Evolutionary conservation across 129 eudicot genomes (phyloP).

Genomic region (Chrysanthemum seticuspe): DNA sequence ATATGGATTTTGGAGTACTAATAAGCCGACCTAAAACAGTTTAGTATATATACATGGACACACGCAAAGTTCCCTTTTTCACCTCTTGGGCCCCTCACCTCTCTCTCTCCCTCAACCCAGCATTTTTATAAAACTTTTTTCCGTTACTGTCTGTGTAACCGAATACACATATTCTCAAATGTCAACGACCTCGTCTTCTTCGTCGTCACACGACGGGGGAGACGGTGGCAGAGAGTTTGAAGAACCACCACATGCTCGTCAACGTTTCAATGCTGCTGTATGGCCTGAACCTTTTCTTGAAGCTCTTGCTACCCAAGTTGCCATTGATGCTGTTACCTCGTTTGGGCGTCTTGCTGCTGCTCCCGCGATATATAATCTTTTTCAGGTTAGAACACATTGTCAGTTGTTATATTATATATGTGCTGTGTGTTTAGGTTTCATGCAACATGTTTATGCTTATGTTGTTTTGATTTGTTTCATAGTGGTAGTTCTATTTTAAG

Average conservation of each 20-base stretch:
- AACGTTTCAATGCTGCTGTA: constrained; percentile 45
- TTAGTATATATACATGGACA: background rate
- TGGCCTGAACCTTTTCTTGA: constrained; percentile 96
- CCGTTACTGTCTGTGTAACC: constrained; percentile 34
- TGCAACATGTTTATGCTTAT: constrained; percentile 10
- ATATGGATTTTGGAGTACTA: too few species aligned
- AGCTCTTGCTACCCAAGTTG: constrained; percentile 69
- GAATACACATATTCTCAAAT: constrained; percentile 26
- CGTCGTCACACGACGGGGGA: constrained; percentile 39
- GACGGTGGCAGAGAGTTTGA: constrained; percentile 31
- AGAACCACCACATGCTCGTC: constrained; percentile 52
- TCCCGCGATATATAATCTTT: constrained; percentile 58
- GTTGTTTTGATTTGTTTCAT: too few species aligned
- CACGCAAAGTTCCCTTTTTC: background rate
- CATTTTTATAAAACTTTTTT: constrained; percentile 10
- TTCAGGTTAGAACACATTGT: constrained; percentile 49
- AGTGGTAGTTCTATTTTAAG: too few species aligned
- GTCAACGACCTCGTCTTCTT: constrained; percentile 55
- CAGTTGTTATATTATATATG: background rate
- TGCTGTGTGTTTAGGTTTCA: constrained; percentile 13
- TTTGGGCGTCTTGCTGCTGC: constrained; percentile 80
- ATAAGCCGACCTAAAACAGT: too few species aligned
- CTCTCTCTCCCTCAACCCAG: background rate
- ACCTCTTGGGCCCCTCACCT: constrained; percentile 26
- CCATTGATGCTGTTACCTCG: constrained; percentile 60